A percentile compares a stretch with the other conserved stretches of the same genome.
Evolutionary conservation across 1,139 yeast species (phyloP).

Genomic region (Hansenula sp.): DNA sequence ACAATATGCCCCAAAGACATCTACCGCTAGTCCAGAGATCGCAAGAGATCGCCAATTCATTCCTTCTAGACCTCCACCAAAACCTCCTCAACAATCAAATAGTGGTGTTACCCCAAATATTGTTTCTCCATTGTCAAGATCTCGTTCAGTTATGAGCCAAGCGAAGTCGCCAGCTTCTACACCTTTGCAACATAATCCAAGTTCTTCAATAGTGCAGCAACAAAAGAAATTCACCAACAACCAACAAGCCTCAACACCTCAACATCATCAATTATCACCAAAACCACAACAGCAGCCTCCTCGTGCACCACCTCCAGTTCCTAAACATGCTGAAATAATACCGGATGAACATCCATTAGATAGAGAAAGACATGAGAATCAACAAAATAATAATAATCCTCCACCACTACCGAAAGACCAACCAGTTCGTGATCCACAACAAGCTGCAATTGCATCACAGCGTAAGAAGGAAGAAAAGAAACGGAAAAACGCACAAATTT

Average conservation of each 20-base stretch:
- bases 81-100: slow-evolving; percentile 33
- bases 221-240: slow-evolving; percentile 7
- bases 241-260: slow-evolving; percentile 13
- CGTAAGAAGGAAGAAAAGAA: slow-evolving; percentile 76
- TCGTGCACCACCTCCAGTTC: slow-evolving; percentile 20
- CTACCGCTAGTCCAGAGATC: slow-evolving; percentile 10
- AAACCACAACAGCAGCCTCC: slow-evolving; percentile 11
- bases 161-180: slow-evolving; percentile 3
- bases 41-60: slow-evolving; percentile 45
- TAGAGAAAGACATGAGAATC: slow-evolving; percentile 8
- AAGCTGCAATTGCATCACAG: slow-evolving; percentile 54
- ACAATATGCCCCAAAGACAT: slow-evolving; percentile 8
- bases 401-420: slow-evolving; percentile 14
- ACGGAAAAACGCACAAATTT: slow-evolving; percentile 63
- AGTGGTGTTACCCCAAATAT: slow-evolving; percentile 14
- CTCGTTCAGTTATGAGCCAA: slow-evolving; percentile 12
- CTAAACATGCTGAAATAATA: slow-evolving; percentile 11
- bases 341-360: slow-evolving; percentile 14
- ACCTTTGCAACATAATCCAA: not conserved
- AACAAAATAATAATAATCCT: not conserved
- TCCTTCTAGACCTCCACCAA: slow-evolving; percentile 70
- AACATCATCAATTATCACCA: slow-evolving; percentile 9
- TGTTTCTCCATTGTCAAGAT: slow-evolving; percentile 24
- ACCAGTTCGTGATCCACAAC: slow-evolving; percentile 52
- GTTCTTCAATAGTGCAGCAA: slow-evolving; percentile 13